Conservation (phyloP, 495 filamentous ascomycete species). For the Clavariopsis aquatica region DNA sequence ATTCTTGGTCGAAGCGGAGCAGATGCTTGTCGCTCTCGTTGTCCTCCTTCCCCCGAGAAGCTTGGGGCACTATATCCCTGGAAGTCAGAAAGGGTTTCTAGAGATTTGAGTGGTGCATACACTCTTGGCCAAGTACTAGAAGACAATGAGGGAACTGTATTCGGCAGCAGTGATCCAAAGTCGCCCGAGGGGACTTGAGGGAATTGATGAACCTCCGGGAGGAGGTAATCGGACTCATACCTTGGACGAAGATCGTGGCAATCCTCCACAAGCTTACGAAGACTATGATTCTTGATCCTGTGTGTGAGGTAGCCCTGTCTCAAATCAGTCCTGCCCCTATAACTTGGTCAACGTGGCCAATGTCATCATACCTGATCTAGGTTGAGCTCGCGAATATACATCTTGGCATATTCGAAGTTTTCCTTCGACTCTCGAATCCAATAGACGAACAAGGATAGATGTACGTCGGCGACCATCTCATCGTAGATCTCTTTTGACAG, state of each 20-base stretch:
- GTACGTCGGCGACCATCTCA: constrained; percentile 20
- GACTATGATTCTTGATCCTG: constrained; percentile 6
- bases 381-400: constrained; percentile 19
- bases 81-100: background rate
- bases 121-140: background rate
- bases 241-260: constrained; percentile 6
- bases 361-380: constrained; percentile 28
- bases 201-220: background rate
- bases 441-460: constrained; percentile 18
- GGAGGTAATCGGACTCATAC: constrained; percentile 9
- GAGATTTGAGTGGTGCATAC: background rate
- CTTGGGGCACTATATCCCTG: no score
- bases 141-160: background rate
- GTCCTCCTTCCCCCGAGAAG: background rate
- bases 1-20: background rate
- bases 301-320: constrained; percentile 15
- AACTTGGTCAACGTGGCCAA: no score
- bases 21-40: background rate
- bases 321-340: no score
- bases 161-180: background rate
- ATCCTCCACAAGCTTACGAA: constrained; percentile 15
- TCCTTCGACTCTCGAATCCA: constrained; percentile 15
- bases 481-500: constrained; percentile 18
- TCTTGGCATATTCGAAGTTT: constrained; percentile 18
- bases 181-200: background rate